These are phyloP conservation scores for Eleusine coracana DNA, from an alignment of 176 grass and related monocot species.

Conservation along the genomic window DNA sequence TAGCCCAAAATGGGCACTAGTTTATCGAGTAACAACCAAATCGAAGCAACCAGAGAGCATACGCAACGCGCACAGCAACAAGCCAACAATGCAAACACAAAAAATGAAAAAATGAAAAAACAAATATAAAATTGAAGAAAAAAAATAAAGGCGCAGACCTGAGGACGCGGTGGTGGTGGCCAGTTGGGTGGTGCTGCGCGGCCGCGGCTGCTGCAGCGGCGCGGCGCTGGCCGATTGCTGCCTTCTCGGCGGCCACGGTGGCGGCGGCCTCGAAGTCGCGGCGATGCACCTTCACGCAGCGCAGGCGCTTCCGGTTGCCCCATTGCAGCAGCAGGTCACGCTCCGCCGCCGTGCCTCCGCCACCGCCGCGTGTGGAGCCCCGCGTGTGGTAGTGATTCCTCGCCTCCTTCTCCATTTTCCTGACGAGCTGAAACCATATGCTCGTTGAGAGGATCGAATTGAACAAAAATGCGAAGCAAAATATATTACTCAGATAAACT, in stretches of 20 bases:
- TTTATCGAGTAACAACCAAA: constrained; percentile 14
- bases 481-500: not conserved
- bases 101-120: not conserved
- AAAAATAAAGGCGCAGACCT: constrained; percentile 40
- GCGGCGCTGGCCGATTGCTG: constrained; percentile 58
- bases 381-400: constrained; percentile 88
- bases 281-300: constrained; percentile 83
- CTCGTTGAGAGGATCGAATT: not conserved
- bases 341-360: constrained; percentile 47
- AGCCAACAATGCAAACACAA: constrained; percentile 13
- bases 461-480: not conserved
- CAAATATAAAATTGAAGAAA: not conserved
- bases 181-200: constrained; percentile 47
- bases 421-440: not conserved
- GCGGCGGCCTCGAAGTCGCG: constrained; percentile 61
- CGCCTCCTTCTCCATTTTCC: constrained; percentile 67
- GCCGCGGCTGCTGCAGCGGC: constrained; percentile 28
- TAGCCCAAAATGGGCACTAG: constrained; percentile 6
- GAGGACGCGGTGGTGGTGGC: constrained; percentile 48
- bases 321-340: constrained; percentile 82
- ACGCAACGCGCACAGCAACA: constrained; percentile 1
- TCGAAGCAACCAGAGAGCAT: constrained; percentile 16
- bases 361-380: constrained; percentile 54
- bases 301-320: constrained; percentile 84
- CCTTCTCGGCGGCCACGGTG: constrained; percentile 54